Evolutionary conservation across 371 early-diverging fungal genomes (phyloP), one percentile per base, ranked within the genome.

Genomic region (Choanephora cucurbitarum): DNA sequence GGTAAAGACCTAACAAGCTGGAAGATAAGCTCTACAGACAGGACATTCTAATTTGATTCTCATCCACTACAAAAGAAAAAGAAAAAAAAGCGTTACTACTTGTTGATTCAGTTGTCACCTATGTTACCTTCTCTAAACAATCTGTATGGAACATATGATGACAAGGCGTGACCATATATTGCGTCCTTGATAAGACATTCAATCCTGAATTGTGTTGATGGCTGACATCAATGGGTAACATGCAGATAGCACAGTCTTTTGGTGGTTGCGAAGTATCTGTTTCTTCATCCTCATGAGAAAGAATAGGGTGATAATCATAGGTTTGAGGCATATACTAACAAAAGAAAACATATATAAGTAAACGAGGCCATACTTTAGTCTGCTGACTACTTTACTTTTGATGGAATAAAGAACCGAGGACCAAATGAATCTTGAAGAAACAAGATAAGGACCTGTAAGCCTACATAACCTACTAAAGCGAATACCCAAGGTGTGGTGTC

Each of bases 101-200:
- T n/a, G n/a, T n/a, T n/a, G n/a, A n/a, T n/a, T n/a, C n/a, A n/a
- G n/a, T n/a, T n/a, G n/a, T n/a, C n/a, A n/a, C n/a, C n/a, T n/a
- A n/a, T n/a, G n/a, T n/a, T 81, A 79, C 85, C 72, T 69, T 75
- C 44, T 83, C 83, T 52, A 91, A 59, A 57, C 91, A 93, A n/a
- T 86, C 85, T 1, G 89, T 83, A 67, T 92, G 91, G 70, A 89
- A 93, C 34, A 91, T 58, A 57, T 91, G 92, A 14, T 87, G 84
- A 67, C 92, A 93, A 1, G 92, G 93, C 22, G 93, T 93, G 41
- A 91, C 67, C 90, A 91, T 91, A 56, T 91, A 91, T 17, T 73
- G 72, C 15, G 82, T 61, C 47, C 84, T 65, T 39, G 81, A 77
- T 10, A 83, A 64, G 15, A 75, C 79, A 50, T 80, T 70, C 5